A percentile compares a stretch with the other conserved stretches of the same genome.
phyloP scores from a whole-genome alignment of 306 rosid genomes.

The Vigna reflexopilosa region DNA sequence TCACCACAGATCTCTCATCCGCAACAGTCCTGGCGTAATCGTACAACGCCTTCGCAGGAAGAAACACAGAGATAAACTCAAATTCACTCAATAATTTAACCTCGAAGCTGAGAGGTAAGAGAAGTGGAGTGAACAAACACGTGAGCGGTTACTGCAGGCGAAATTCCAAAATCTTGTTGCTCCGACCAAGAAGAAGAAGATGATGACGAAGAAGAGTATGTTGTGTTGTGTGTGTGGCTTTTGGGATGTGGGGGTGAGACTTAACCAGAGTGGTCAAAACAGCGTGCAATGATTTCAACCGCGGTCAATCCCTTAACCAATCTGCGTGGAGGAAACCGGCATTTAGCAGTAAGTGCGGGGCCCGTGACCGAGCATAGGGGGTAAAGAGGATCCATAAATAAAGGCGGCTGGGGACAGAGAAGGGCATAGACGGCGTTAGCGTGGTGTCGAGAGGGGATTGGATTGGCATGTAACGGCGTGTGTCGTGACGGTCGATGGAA shows the following conservation, averaged over 20 bases:
- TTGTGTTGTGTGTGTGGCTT: neutral
- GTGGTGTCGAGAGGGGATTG: conserved; percentile 42
- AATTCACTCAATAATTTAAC: conserved; percentile 13
- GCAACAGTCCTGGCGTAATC: conserved; percentile 34
- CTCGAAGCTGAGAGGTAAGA: conserved; percentile 11
- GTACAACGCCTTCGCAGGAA: neutral
- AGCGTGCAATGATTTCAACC: conserved; percentile 67
- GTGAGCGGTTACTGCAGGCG: neutral
- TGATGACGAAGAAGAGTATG: neutral
- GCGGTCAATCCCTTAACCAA: conserved; percentile 70
- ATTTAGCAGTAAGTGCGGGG: conserved; percentile 40
- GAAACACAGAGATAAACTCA: neutral
- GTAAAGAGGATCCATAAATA: conserved; percentile 30
- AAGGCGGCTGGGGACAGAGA: conserved; percentile 51
- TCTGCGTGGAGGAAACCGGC: conserved; percentile 35
- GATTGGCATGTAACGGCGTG: conserved; percentile 54
- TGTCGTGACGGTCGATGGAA: conserved; percentile 46
- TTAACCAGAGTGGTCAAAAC: conserved; percentile 68
- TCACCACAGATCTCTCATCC: conserved; percentile 80
- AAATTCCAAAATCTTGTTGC: conserved; percentile 9
- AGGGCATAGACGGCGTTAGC: conserved; percentile 43
- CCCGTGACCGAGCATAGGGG: conserved; percentile 43
- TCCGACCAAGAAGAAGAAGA: neutral
- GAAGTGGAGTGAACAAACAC: conserved; percentile 14
- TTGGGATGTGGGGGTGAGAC: conserved; percentile 30